These are phyloP conservation scores for Chlorella sp. DNA, from an alignment of 139 green algal genomes.

Conservation along the genomic window DNA sequence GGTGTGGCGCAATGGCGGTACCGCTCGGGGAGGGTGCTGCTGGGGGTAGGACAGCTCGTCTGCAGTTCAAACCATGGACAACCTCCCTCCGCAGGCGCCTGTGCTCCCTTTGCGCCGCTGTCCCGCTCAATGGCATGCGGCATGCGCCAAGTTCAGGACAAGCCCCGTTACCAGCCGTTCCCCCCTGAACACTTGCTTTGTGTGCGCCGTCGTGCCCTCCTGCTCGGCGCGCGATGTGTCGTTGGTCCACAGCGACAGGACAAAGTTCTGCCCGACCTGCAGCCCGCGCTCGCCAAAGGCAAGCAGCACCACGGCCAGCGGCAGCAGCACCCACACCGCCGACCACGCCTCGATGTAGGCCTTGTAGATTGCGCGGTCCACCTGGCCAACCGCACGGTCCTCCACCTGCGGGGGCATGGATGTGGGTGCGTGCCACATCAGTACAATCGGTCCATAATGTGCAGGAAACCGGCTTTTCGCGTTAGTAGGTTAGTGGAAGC, in stretches of 20 bases:
- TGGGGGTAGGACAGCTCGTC: no score
- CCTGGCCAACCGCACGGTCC: slow-evolving; percentile 61
- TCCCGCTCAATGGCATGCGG: background rate
- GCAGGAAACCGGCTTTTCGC: no score
- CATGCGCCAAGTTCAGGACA: background rate
- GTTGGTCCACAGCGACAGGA: slow-evolving; percentile 61
- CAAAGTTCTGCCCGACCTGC: slow-evolving; percentile 69
- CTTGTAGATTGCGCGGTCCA: slow-evolving; percentile 62
- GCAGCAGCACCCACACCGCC: slow-evolving; percentile 51
- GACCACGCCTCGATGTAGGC: slow-evolving; percentile 69
- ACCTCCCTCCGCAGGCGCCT: background rate
- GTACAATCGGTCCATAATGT: no score
- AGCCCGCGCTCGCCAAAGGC: slow-evolving; percentile 38
- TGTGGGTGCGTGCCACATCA: background rate
- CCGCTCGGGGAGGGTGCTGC: no score
- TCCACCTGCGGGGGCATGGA: slow-evolving; percentile 35
- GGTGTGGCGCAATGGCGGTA: no score
- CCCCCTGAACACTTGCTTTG: background rate
- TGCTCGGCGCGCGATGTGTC: slow-evolving; percentile 9
- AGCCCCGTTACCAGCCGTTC: background rate
- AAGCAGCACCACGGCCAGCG: slow-evolving; percentile 32
- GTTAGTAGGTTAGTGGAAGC: no score
- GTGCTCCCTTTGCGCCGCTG: background rate
- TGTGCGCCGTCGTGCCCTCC: background rate
- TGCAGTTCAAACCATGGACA: background rate